These are phyloP conservation scores for Fragaria vesca DNA, from an alignment of 306 rosid genomes.

Conservation along the genomic window DNA sequence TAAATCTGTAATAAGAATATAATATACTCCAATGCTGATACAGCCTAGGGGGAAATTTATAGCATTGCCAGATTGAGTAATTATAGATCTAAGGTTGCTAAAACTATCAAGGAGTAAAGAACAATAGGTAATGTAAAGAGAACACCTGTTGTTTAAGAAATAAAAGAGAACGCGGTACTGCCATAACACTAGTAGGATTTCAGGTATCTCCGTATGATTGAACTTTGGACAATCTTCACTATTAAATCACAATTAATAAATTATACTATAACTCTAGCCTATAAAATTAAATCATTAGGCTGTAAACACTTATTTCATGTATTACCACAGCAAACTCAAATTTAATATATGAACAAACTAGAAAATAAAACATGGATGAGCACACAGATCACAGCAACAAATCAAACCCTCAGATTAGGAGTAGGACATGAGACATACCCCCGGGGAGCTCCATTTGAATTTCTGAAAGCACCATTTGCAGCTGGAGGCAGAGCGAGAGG, in stretches of 20 bases:
- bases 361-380: background rate
- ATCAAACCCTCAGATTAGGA: background rate
- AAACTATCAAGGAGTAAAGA: background rate
- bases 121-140: background rate
- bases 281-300: background rate
- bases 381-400: background rate
- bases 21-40: background rate
- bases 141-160: background rate
- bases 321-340: background rate
- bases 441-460: constrained; percentile 51
- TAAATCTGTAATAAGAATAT: background rate
- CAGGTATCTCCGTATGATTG: background rate
- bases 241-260: background rate
- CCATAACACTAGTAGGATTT: background rate
- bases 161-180: background rate
- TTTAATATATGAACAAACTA: background rate
- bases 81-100: background rate
- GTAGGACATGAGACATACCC: constrained; percentile 41
- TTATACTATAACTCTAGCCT: background rate
- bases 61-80: background rate
- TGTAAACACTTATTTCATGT: too few species aligned
- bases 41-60: background rate
- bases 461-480: constrained; percentile 50
- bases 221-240: background rate
- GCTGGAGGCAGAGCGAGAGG: constrained; percentile 35